These are phyloP conservation scores for Inonotus hispidus DNA, from an alignment of 1,284 basidiomycete genomes.

Conservation along the genomic window DNA sequence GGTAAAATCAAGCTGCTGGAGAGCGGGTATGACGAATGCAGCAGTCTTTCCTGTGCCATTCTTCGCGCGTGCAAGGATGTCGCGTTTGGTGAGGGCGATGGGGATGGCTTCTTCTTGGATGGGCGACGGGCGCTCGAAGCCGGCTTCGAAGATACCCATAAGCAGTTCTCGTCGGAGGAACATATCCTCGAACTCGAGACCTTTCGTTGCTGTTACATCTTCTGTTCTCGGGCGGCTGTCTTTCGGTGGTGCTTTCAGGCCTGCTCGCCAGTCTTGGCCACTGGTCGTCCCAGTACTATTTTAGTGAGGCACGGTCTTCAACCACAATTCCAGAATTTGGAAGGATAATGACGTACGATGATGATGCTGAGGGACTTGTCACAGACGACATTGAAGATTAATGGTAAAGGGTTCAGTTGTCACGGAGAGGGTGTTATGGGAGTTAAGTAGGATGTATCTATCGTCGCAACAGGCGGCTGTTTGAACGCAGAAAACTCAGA, in stretches of 20 bases:
- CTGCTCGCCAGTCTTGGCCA: slow-evolving; percentile 58
- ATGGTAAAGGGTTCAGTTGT: background rate
- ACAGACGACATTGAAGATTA: slow-evolving; percentile 15
- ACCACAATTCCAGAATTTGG: background rate
- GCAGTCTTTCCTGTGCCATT: slow-evolving; percentile 95
- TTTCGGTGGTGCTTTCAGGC: slow-evolving; percentile 83
- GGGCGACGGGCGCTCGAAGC: slow-evolving; percentile 94
- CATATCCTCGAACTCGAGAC: slow-evolving; percentile 85
- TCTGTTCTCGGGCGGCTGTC: slow-evolving; percentile 91
- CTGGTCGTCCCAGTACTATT: slow-evolving; percentile 19
- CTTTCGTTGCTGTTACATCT: slow-evolving; percentile 90
- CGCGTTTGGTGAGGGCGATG: slow-evolving; percentile 80
- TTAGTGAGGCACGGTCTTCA: background rate
- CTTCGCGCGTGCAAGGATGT: slow-evolving; percentile 89
- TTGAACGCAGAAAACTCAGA: background rate
- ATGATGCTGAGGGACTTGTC: slow-evolving; percentile 18
- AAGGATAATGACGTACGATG: slow-evolving; percentile 9
- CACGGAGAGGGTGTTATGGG: background rate
- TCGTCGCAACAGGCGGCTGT: background rate
- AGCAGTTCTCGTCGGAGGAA: slow-evolving; percentile 59
- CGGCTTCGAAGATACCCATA: slow-evolving; percentile 91
- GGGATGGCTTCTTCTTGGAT: slow-evolving; percentile 98
- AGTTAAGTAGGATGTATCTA: background rate
- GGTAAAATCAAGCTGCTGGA: slow-evolving; percentile 87
- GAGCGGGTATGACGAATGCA: slow-evolving; percentile 95